Base-by-base conservation (phyloP, 2,329 filamentous ascomycete species). In the Cylindrodendrum hubeiense region DNA sequence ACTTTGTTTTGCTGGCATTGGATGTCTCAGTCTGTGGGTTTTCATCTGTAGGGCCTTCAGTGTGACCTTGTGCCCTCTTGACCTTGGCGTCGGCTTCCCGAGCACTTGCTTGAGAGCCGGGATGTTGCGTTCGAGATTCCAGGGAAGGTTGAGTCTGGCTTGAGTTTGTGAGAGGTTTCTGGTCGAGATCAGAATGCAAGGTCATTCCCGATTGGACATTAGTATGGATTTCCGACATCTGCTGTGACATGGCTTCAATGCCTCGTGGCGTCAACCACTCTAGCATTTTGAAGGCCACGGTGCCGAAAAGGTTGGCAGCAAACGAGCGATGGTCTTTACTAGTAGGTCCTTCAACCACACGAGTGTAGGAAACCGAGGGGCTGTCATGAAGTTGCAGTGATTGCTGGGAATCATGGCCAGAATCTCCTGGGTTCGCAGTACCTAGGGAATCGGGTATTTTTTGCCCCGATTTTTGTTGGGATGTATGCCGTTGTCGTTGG, bases 261-360 rank as follows among this genome's bases (percentile, higher is more conserved):
- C 83, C 85, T 59, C 83, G 83, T 0, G 89, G 89, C 2, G 89
- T 89, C n/a, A 92, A 79, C 89, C 89, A 92, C 75, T 92, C 90
- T 4, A 92, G 73, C 88, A 91, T 91, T 72, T 89, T 91, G 76
- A 91, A 89, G 12, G 90, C 86, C 12, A 87, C 86, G 0, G 89
- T 90, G 7, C 85, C 88, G 71, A 92, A 91, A 8, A 91, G 80
- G 67, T 90, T 90, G 7, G 87, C 87, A 8, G 87, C 85, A 72
- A 90, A 89, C 0, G 87, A 89, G 6, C 87, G 82, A 69, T 89
- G 84, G 67, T 90, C 87, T 65, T 86, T 88, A 68, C 79, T 85
- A 12, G 80, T 74, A 2, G 83, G 80, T 41, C 81, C 80, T 67
- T 89, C 86, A 2, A 75, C 74, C 2, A 88, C 76, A 4, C 71